Evolutionary conservation across 306 rosid genomes (phyloP), one percentile per base, ranked within the genome.

Genomic region (Albizia julibrissin): DNA sequence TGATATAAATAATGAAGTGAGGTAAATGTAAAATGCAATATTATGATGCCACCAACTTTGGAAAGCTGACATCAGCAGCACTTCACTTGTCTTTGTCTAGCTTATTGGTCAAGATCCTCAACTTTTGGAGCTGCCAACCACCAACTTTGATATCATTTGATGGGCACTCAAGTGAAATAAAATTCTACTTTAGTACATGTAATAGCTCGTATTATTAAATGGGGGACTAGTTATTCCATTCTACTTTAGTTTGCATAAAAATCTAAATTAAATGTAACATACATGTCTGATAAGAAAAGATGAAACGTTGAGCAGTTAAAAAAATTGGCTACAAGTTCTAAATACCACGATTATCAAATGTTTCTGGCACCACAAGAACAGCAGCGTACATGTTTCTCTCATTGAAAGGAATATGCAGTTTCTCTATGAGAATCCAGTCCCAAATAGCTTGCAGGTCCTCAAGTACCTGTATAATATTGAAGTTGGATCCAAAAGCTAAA

Each of bases 341-440:
- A 52, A 73, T 91, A 95, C 99, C 99, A 8, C 94, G 97, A 83
- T 84, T 90, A 82, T 93, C 98, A 91, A 89, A 93, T 91, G 99
- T 87, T 77, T 95, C 99, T 47, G 98, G 96, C 84, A 93, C 75
- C 77, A 93, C 96, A 54, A 95, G 92, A 82, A 95, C 70, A 66
- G 93, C 99, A 80, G 98, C 86, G 79, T 93, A 92, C 93, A 88
- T 85, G 82, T 82, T 91, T 89, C 99, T 91, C 85, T 89, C 91
- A 81, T 70, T 84, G 86, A 77, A 89, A 68, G 97, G 94, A 72
- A 95, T 91, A 78, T 87, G 92, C 87, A 95, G 84, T 78, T 21
- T 91, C 83, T 93, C 96, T 74, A 84, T 85, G 87, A 95, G 90
- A 85, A 93, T 91, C 95, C 97, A 95, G 49, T 95, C 97, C 99